These are phyloP conservation scores for Jacaranda copaia DNA, from an alignment of 257 asterid genomes.

Conservation along the genomic window DNA sequence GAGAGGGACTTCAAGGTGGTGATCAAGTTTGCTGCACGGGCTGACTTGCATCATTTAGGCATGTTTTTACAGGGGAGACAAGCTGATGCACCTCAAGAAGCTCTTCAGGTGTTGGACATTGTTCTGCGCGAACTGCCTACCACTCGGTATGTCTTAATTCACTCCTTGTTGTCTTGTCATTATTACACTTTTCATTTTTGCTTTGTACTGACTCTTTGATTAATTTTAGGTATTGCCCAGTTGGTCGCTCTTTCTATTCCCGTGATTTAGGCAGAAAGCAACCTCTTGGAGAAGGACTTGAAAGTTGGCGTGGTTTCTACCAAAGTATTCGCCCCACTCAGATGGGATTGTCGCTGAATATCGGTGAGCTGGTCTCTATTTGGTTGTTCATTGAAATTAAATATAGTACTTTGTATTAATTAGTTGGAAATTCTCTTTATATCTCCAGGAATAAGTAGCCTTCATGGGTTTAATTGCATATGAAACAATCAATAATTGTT, in stretches of 20 bases:
- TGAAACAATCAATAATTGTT: not conserved
- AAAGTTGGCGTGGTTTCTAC: slow-evolving; percentile 98
- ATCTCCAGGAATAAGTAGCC: not conserved
- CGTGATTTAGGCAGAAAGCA: slow-evolving; percentile 79
- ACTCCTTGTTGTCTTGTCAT: not conserved
- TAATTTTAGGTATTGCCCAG: slow-evolving; percentile 66
- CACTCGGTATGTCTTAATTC: slow-evolving; percentile 47
- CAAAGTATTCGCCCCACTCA: slow-evolving; percentile 99
- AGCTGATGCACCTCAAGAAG: slow-evolving; percentile 98
- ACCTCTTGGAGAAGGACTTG: slow-evolving; percentile 95
- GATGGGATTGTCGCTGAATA: slow-evolving; percentile 93
- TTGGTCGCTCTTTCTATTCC: slow-evolving; percentile 89
- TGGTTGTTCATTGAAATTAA: too few relatives aligned
- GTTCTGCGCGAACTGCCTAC: slow-evolving; percentile 95
- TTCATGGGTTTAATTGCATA: not conserved
- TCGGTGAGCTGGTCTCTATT: slow-evolving; percentile 56
- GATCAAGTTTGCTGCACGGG: slow-evolving; percentile 90
- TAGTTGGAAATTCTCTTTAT: not conserved
- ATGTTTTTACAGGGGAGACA: slow-evolving; percentile 90
- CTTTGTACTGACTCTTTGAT: slow-evolving; percentile 10
- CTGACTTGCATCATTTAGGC: slow-evolving; percentile 90
- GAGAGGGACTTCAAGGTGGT: slow-evolving; percentile 85
- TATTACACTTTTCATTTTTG: not conserved
- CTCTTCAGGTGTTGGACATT: slow-evolving; percentile 92
- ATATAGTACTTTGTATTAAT: not conserved